phyloP scores from a whole-genome alignment of 352 stramenopile species.

The Phytopythium litorale region DNA sequence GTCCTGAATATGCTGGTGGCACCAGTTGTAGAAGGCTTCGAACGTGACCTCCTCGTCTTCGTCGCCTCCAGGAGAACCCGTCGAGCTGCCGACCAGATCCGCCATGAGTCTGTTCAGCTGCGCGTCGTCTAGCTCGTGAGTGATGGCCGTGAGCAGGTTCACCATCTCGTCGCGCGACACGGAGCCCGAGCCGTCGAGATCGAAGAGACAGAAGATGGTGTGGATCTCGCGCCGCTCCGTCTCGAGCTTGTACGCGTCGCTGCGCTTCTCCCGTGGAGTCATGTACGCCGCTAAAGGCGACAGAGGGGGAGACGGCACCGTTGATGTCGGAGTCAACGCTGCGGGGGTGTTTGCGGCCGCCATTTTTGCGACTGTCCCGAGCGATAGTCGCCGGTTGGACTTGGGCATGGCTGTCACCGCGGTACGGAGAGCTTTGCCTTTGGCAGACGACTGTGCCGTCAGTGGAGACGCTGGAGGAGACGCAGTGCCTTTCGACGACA shows the following conservation, averaged over 20 bases:
- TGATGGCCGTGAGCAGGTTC: conserved; percentile 52
- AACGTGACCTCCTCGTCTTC: conserved; percentile 45
- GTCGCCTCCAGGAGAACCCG: conserved; percentile 13
- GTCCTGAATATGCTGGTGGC: conserved; percentile 54
- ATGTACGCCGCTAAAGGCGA: conserved; percentile 50
- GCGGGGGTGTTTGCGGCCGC: conserved; percentile 14
- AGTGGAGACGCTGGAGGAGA: conserved; percentile 3
- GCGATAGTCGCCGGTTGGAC: background rate
- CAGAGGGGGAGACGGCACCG: conserved; percentile 17
- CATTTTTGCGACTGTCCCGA: background rate
- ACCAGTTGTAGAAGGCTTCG: conserved; percentile 73
- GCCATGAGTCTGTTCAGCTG: conserved; percentile 59
- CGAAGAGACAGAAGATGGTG: conserved; percentile 69
- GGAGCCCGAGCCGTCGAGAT: conserved; percentile 52
- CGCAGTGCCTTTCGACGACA: background rate
- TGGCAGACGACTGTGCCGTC: background rate
- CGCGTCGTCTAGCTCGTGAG: conserved; percentile 53
- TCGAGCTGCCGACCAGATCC: conserved; percentile 30
- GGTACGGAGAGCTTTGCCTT: background rate
- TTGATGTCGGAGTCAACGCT: conserved; percentile 8
- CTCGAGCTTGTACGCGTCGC: conserved; percentile 52
- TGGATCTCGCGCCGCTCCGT: conserved; percentile 67
- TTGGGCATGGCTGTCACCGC: background rate
- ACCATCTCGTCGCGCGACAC: conserved; percentile 64
- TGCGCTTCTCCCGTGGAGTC: conserved; percentile 37